Conservation (phyloP, 768 basidiomycete species). For the Macrolepiota fuliginosa region DNA sequence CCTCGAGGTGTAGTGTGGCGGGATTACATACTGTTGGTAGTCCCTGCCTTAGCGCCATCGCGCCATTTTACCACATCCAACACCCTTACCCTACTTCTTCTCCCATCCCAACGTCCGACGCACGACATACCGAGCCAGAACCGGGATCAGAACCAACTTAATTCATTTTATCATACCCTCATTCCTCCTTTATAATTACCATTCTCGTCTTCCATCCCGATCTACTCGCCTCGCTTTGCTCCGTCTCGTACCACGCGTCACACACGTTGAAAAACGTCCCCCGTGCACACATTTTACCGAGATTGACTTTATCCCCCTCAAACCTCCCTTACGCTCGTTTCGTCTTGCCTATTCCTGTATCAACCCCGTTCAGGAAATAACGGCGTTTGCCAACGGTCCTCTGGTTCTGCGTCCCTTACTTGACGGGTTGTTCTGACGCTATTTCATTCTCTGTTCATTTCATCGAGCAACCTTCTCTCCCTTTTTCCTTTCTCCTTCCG, state of each 20-base stretch:
- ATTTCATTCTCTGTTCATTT: conserved; percentile 12
- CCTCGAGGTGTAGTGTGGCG: background rate
- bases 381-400: conserved; percentile 7
- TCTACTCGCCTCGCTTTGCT: conserved; percentile 4
- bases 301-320: background rate
- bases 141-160: background rate
- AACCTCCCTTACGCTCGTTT: background rate
- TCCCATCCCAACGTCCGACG: conserved; percentile 3
- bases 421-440: conserved; percentile 3
- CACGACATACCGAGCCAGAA: background rate
- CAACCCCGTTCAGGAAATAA: conserved; percentile 8
- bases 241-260: conserved; percentile 3
- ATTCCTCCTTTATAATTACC: conserved; percentile 6
- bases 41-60: background rate
- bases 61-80: background rate
- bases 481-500: conserved; percentile 2
- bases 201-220: conserved; percentile 11
- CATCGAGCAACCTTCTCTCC: conserved; percentile 8
- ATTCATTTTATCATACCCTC: background rate
- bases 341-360: background rate
- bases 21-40: background rate
- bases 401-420: conserved; percentile 3
- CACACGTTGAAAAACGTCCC: conserved; percentile 7
- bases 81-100: background rate
- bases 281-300: background rate